Conservation (phyloP, 2,329 filamentous ascomycete genomes). For the Apiospora pterosperma region DNA sequence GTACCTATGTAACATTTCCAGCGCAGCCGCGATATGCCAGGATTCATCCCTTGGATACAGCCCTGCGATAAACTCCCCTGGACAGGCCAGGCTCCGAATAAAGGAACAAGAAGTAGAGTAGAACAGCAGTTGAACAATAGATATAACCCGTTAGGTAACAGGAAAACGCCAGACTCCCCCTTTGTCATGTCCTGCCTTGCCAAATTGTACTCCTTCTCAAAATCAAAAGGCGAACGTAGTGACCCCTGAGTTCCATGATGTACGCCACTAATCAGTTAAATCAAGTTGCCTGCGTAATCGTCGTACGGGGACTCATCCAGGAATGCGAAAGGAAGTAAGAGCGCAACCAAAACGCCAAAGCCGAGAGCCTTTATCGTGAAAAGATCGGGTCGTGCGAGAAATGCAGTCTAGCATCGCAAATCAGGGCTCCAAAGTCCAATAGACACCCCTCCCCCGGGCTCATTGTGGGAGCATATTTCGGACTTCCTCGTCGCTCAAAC, state of each 20-base stretch:
- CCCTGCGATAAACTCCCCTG: background rate
- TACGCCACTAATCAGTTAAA: background rate
- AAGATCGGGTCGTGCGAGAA: constrained; percentile 1
- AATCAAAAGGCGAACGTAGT: background rate
- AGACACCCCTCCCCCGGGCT: constrained; percentile 11
- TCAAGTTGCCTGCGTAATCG: background rate
- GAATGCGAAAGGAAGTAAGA: background rate
- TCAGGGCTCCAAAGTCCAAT: background rate
- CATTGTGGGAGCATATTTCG: constrained; percentile 65
- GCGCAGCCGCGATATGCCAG: background rate
- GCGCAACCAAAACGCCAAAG: constrained; percentile 1
- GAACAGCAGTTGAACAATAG: background rate
- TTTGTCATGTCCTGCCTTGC: background rate
- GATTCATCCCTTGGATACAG: background rate
- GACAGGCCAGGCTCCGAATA: background rate
- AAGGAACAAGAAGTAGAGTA: background rate
- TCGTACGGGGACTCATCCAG: background rate
- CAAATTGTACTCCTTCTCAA: background rate
- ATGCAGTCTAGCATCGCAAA: background rate
- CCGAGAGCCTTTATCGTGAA: background rate
- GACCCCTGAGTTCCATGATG: background rate
- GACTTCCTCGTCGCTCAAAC: constrained; percentile 73
- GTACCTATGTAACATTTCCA: background rate
- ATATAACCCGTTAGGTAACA: background rate
- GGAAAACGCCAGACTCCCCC: background rate